Conservation (phyloP, 2,329 filamentous ascomycete genomes). For the Dothideomycetes sp. region DNA sequence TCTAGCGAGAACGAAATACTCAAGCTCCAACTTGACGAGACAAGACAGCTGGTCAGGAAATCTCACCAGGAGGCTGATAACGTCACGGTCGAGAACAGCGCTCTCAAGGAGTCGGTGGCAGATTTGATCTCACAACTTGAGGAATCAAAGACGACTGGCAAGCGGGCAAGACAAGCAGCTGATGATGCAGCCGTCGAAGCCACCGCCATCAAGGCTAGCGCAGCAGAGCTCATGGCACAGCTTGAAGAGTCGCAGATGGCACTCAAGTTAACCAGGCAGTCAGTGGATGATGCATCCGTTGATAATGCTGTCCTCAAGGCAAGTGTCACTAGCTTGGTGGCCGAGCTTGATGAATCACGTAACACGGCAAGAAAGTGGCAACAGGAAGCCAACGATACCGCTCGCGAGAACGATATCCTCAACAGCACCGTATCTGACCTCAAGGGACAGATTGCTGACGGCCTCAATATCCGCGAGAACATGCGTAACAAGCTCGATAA, state of each 20-base stretch:
- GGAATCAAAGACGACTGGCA: conserved; percentile 3
- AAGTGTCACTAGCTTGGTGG: conserved; percentile 52
- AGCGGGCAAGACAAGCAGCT: conserved; percentile 8
- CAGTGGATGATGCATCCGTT: neutral
- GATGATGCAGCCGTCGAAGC: conserved; percentile 9
- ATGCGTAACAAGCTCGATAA: conserved; percentile 78
- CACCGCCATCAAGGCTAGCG: conserved; percentile 9
- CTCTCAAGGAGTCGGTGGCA: neutral
- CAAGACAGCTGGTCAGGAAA: neutral
- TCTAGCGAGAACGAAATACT: conserved; percentile 61
- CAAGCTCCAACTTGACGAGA: conserved; percentile 2
- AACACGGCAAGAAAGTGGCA: conserved; percentile 51
- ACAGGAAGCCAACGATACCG: conserved; percentile 47
- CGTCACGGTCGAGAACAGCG: neutral
- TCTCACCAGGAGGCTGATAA: conserved; percentile 1
- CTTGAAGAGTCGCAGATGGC: conserved; percentile 5
- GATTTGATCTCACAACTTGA: conserved; percentile 5
- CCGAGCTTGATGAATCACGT: conserved; percentile 56
- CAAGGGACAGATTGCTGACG: conserved; percentile 73
- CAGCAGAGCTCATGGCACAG: conserved; percentile 6
- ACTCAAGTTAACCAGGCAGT: neutral
- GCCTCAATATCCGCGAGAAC: conserved; percentile 70
- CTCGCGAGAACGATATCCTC: conserved; percentile 60
- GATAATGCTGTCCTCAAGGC: conserved; percentile 37
- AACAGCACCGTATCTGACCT: conserved; percentile 65